Evolutionary conservation across 768 basidiomycete genomes (phyloP).

Genomic region (Lactarius tabidus): DNA sequence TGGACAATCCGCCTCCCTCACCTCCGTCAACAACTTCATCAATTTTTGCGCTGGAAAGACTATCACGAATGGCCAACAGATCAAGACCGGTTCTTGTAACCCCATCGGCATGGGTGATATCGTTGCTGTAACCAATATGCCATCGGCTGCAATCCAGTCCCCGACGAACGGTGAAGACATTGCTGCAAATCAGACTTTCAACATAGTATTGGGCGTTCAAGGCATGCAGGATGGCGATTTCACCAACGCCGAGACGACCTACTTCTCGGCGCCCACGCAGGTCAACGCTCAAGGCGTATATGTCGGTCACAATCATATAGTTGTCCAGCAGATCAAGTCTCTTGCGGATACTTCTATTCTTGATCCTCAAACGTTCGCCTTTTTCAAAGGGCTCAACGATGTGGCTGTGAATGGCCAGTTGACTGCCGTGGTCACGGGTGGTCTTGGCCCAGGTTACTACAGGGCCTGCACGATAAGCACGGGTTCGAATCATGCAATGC

Average conservation of each 20-base stretch:
- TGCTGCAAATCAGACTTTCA: slow-evolving; percentile 47
- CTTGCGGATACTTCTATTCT: slow-evolving; percentile 47
- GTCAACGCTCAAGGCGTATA: slow-evolving; percentile 47
- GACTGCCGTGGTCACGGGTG: slow-evolving; percentile 37
- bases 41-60: slow-evolving; percentile 55
- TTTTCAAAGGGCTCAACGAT: slow-evolving; percentile 53
- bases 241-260: slow-evolving; percentile 49
- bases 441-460: slow-evolving; percentile 44
- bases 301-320: slow-evolving; percentile 60
- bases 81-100: slow-evolving; percentile 53
- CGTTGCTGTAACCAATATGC: slow-evolving; percentile 46
- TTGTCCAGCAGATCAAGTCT: slow-evolving; percentile 48
- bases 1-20: slow-evolving; percentile 54
- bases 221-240: too few species aligned
- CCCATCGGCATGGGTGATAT: slow-evolving; percentile 59
- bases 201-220: slow-evolving; percentile 49
- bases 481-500: slow-evolving; percentile 42
- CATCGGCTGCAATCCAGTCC: slow-evolving; percentile 48
- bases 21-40: slow-evolving; percentile 71
- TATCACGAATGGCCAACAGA: slow-evolving; percentile 58
- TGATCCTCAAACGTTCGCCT: slow-evolving; percentile 50
- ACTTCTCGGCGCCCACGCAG: slow-evolving; percentile 52
- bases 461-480: slow-evolving; percentile 41
- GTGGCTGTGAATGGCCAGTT: slow-evolving; percentile 42
- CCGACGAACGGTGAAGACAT: slow-evolving; percentile 47